phyloP scores from a whole-genome alignment of 1,284 basidiomycete genomes.

The Tilletia horrida region DNA sequence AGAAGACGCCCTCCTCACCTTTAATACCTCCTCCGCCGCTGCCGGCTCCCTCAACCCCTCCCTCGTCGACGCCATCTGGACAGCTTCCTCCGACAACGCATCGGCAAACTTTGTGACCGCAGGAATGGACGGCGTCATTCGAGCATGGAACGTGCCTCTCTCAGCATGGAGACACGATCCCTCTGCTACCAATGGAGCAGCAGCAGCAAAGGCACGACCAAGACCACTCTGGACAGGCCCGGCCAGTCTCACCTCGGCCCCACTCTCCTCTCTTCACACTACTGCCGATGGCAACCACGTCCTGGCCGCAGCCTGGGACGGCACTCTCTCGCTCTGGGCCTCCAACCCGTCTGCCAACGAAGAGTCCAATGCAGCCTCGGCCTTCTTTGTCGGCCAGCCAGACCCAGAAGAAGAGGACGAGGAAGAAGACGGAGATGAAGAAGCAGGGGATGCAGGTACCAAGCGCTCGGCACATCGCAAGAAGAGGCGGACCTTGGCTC shows the following conservation, averaged over 20 bases:
- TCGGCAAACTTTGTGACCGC: constrained; percentile 64
- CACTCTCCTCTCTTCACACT: constrained; percentile 4
- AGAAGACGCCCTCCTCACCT: constrained; percentile 30
- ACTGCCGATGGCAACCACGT: constrained; percentile 22
- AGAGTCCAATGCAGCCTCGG: constrained; percentile 6
- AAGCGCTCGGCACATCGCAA: constrained; percentile 13
- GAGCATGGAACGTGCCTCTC: constrained; percentile 35
- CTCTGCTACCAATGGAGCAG: not conserved
- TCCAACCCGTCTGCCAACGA: constrained; percentile 18
- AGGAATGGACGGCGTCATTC: constrained; percentile 72
- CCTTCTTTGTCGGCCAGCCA: constrained; percentile 1
- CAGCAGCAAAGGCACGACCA: not conserved
- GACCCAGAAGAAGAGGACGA: constrained; percentile 14
- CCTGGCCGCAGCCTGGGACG: constrained; percentile 47
- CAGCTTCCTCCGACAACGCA: constrained; percentile 47
- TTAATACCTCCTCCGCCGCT: constrained; percentile 24
- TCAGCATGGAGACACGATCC: not conserved
- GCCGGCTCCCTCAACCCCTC: constrained; percentile 56
- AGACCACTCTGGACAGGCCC: constrained; percentile 17
- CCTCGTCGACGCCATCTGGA: constrained; percentile 68
- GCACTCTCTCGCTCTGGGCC: constrained; percentile 45
- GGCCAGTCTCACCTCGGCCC: not conserved
- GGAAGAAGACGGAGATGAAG: constrained; percentile 25
- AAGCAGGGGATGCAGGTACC: constrained; percentile 23
- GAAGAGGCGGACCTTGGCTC: constrained; percentile 14